phyloP scores from a whole-genome alignment of 371 early-diverging fungal species.

The Coemansia sp. region DNA sequence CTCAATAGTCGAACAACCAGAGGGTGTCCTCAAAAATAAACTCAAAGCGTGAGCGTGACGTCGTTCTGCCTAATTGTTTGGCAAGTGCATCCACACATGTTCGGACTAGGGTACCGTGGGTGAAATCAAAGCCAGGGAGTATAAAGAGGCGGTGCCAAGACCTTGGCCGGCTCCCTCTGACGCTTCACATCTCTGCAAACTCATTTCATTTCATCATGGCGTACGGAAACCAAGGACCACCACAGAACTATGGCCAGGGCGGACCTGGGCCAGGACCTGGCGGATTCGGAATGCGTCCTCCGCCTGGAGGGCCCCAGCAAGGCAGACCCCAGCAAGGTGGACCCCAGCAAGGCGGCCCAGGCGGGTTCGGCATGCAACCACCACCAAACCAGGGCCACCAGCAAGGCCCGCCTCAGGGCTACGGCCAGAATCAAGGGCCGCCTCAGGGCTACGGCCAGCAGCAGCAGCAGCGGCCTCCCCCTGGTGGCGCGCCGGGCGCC shows the following conservation, averaged over 20 bases:
- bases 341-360: conserved; percentile 2
- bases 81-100: not conserved
- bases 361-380: not conserved
- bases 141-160: not conserved
- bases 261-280: conserved; percentile 1
- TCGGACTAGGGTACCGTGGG: conserved; percentile 1
- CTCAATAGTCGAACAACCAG: too few relatives aligned
- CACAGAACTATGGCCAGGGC: not conserved
- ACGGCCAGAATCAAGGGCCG: not conserved
- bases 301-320: not conserved
- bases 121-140: not conserved
- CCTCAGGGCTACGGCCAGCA: conserved; percentile 11
- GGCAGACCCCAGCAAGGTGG: not conserved
- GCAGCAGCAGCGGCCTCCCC: not conserved
- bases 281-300: conserved; percentile 2
- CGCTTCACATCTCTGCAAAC: too few relatives aligned
- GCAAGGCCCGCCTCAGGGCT: conserved; percentile 3
- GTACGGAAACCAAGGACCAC: conserved; percentile 10
- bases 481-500: conserved; percentile 1
- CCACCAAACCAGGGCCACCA: not conserved
- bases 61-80: not conserved
- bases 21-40: too few relatives aligned
- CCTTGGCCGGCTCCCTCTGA: too few relatives aligned
- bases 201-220: not conserved
- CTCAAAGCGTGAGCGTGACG: too few relatives aligned